Base-by-base conservation (phyloP, 345 rosid species). In the Eucalyptus paniculata region DNA sequence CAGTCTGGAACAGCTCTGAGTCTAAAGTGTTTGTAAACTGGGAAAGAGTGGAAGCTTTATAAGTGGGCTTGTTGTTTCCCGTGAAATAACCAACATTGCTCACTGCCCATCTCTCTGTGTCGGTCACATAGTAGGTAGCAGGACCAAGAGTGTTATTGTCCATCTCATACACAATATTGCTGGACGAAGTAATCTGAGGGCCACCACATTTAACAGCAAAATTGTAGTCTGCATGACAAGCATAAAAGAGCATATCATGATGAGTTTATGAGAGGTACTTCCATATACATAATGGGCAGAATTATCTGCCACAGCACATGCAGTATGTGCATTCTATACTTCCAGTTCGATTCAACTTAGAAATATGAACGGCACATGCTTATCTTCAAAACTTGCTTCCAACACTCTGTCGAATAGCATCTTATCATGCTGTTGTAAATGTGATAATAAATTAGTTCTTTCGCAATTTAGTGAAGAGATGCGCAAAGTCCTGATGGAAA, bases 181-280 rank as follows among this genome's bases (percentile, higher is more conserved):
- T 88, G 17, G 92, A 92, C 6, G 96, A 93, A 42, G 80, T 91
- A 88, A 93, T 91, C 90, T 88, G 89, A 87, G 94, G 95, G 91
- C 98, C 99, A 65, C 98, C 97, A 37, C 94, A 93, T 87, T 97
- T 96, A 80, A 95, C 90, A 2, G 94, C 89, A 86, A 97, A 95
- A 42, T 91, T 89, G 77, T 80, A 94, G 94, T 95, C 99, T 96
- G 92, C 37, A 37, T 42, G 86, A 77, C 34, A 34, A 86, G 37
- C 50, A 89, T 16, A 50, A 87, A 53, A n/a, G 50, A n/a, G 45
- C 51, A 34, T 6, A 24, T 65, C 77, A n/a, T 65, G 37, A 65
- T 65, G 37, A 1, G 77, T n/a, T 7, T n/a, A 65, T 15, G 21
- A 65, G 10, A n/a, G 40, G 77, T 65, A 65, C 77, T n/a, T 15